Evolutionary conservation across 148 eudicot species (phyloP), one percentile per base, ranked within the genome.

Genomic region (Fagopyrum tataricum): DNA sequence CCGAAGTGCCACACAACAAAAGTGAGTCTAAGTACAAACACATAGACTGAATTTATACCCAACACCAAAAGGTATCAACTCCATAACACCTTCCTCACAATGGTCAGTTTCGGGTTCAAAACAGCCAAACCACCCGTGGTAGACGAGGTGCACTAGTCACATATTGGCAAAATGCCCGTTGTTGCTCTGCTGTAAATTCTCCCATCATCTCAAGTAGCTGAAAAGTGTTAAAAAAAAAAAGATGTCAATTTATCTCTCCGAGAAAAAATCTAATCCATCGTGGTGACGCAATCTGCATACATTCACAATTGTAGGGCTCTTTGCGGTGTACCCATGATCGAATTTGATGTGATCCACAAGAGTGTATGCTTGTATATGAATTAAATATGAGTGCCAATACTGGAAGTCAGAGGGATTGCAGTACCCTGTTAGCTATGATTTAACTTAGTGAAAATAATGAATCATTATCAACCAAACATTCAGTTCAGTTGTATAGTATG

Each of bases 91-190:
- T 96, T 96, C 70, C 99, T 83, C 78, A 96, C 99, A 79, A 96
- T 92, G 23, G 99, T 95, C 85, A 95, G 78, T 81, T 90, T 95
- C 3, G 99, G 99, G 76, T 90, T 91, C 73, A 95, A 71, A 70
- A 87, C 97, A 39, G 99, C 97, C 74, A 95, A 80, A 74, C 99
- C 99, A 74, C 99, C 99, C 8, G 99, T 40, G 99, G 96, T 80
- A 95, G 97, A 59, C 96, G 87, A 44, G 99, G 99, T 7, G 99
- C 99, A 79, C 98, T 97, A 52, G 99, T 95, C 43, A 95, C 99
- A 85, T 91, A 95, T 78, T 95, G 99, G 80, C 99, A 95, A 78
- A 95, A 95, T 18, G 96, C 93, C 64, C 96, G 87, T 59, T 95
- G 99, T 78, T 87, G 97, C 78, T 95, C 97, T 40, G 97, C 88